phyloP scores from a whole-genome alignment of 2,329 filamentous ascomycete species.

The Xylariaceae sp. region DNA sequence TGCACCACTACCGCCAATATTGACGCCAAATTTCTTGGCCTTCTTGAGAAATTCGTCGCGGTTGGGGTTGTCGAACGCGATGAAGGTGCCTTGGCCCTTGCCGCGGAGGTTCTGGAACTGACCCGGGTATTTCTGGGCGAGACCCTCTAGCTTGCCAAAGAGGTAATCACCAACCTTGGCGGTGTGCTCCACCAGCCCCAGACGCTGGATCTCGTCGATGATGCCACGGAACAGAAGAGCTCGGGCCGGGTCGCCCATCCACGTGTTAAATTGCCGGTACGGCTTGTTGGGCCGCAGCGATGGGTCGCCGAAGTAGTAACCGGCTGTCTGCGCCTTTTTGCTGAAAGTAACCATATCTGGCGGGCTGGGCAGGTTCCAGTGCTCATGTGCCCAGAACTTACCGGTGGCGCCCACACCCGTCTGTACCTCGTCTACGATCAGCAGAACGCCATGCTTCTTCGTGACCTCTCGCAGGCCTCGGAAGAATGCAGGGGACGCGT shows the following conservation, averaged over 20 bases:
- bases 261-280: constrained; percentile 96
- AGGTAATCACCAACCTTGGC: constrained; percentile 81
- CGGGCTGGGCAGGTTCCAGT: constrained; percentile 81
- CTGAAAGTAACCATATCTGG: constrained; percentile 95
- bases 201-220: constrained; percentile 77
- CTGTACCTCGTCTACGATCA: constrained; percentile 95
- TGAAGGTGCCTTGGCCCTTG: constrained; percentile 88
- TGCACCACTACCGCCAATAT: constrained; percentile 84
- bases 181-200: constrained; percentile 81
- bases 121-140: constrained; percentile 74
- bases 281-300: constrained; percentile 87
- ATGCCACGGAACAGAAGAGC: constrained; percentile 87
- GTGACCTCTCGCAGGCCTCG: constrained; percentile 81
- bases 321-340: constrained; percentile 94
- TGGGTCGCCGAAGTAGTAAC: constrained; percentile 87
- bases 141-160: constrained; percentile 69
- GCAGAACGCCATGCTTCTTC: constrained; percentile 75
- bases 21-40: constrained; percentile 82
- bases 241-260: constrained; percentile 92
- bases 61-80: constrained; percentile 85
- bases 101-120: constrained; percentile 85
- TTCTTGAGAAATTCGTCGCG: constrained; percentile 80
- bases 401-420: constrained; percentile 92
- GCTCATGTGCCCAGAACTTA: constrained; percentile 96
- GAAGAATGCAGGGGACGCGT: constrained; percentile 89